Conservation (phyloP, 1,284 basidiomycete species). For the Trametes sp. region DNA sequence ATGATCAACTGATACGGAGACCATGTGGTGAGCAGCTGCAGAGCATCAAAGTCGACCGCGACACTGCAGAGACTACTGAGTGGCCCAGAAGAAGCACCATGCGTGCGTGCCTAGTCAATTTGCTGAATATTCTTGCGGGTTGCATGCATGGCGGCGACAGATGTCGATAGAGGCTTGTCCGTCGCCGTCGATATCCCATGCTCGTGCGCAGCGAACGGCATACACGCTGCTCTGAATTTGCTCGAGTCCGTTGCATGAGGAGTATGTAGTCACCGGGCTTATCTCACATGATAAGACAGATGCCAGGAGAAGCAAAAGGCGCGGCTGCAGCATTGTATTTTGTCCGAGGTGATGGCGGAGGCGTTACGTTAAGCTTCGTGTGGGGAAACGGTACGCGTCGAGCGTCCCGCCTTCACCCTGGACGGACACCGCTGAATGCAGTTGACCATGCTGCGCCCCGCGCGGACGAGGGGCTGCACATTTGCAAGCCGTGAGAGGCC, state of each 20-base stretch:
- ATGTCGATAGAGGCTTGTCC: too few species aligned
- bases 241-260: slow-evolving; percentile 3
- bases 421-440: not conserved
- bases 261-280: slow-evolving; percentile 20
- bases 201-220: not conserved
- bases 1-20: slow-evolving; percentile 28
- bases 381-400: slow-evolving; percentile 1
- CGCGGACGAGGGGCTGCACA: not conserved
- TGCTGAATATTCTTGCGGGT: not conserved
- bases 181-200: not conserved
- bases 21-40: slow-evolving; percentile 19
- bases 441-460: not conserved
- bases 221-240: slow-evolving; percentile 1
- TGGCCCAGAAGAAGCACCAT: slow-evolving; percentile 1
- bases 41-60: slow-evolving; percentile 13
- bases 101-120: slow-evolving; percentile 6
- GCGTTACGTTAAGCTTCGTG: slow-evolving; percentile 1
- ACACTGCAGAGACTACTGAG: slow-evolving; percentile 14
- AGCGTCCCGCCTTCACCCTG: not conserved
- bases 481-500: not conserved
- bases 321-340: slow-evolving; percentile 8
- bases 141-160: not conserved
- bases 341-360: slow-evolving; percentile 19
- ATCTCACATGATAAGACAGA: slow-evolving; percentile 21
- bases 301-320: slow-evolving; percentile 9